These are phyloP conservation scores for Pachyrhizus erosus DNA, from an alignment of 306 rosid genomes.

Conservation along the genomic window DNA sequence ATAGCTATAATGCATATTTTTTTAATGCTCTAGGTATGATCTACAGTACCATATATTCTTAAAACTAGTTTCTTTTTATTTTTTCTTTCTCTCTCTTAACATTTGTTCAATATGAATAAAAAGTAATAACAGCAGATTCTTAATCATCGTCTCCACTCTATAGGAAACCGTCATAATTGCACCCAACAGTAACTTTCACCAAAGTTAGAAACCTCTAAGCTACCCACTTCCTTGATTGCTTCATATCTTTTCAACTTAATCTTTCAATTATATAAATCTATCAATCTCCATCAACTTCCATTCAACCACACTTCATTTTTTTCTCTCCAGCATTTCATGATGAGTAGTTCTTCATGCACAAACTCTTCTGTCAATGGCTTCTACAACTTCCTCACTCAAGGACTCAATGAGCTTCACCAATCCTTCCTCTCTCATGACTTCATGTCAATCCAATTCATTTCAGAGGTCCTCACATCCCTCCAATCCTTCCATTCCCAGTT, in stretches of 20 bases:
- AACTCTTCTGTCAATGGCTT: constrained; percentile 71
- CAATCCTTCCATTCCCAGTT: constrained; percentile 65
- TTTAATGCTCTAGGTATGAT: constrained; percentile 18
- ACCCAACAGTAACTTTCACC: constrained; percentile 62
- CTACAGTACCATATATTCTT: not conserved
- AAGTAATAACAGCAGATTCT: constrained; percentile 55
- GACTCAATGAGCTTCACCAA: constrained; percentile 60
- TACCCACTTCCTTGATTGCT: constrained; percentile 31
- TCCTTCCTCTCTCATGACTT: constrained; percentile 52
- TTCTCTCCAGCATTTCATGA: constrained; percentile 34
- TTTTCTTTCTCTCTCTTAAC: constrained; percentile 27
- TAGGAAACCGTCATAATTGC: constrained; percentile 73
- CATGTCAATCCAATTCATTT: constrained; percentile 72
- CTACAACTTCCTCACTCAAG: constrained; percentile 63
- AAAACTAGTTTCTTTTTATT: not conserved
- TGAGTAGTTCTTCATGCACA: constrained; percentile 63
- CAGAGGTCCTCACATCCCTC: constrained; percentile 61
- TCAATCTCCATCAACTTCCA: constrained; percentile 58
- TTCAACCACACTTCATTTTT: constrained; percentile 25
- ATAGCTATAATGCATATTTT: not conserved
- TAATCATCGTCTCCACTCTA: constrained; percentile 71
- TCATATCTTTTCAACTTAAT: constrained; percentile 4
- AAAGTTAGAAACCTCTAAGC: constrained; percentile 47
- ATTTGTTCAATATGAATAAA: constrained; percentile 25
- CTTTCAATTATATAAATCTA: constrained; percentile 46